phyloP scores from a whole-genome alignment of 148 eudicot genomes.

The Vaccinium corymbosum region DNA sequence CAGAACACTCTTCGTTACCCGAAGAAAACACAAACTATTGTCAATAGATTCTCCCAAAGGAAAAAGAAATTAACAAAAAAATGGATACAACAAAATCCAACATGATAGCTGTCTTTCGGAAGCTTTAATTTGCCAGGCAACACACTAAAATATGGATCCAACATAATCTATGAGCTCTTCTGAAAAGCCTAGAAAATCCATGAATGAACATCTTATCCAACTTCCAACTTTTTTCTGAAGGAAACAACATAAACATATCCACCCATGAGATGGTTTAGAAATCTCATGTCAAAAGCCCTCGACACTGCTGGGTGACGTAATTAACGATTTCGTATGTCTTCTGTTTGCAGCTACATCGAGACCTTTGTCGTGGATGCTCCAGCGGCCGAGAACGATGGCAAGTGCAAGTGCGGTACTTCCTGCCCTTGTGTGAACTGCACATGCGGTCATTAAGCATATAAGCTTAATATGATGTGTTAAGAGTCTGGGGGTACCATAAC shows the following conservation, averaged over 20 bases:
- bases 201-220: not conserved
- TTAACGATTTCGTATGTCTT: not conserved
- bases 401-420: conserved; percentile 64
- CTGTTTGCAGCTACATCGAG: conserved; percentile 34
- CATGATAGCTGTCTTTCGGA: not conserved
- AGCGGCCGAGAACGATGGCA: conserved; percentile 54
- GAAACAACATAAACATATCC: not conserved
- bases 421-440: conserved; percentile 53
- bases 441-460: conserved; percentile 44
- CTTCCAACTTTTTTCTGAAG: not conserved
- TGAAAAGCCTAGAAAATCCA: not conserved
- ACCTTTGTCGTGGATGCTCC: conserved; percentile 32
- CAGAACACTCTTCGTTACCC: too few relatives aligned
- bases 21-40: too few relatives aligned
- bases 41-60: too few relatives aligned
- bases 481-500: not conserved
- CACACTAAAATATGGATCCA: not conserved
- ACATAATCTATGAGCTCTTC: not conserved
- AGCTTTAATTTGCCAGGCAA: not conserved
- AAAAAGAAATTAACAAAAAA: not conserved
- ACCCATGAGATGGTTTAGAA: not conserved
- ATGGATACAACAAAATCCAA: not conserved
- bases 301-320: not conserved
- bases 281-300: not conserved
- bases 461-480: not conserved